A percentile compares a stretch with the other conserved stretches of the same genome.
phyloP scores from a whole-genome alignment of 108 stramenopile species.

The Chaetoceros muelleri region DNA sequence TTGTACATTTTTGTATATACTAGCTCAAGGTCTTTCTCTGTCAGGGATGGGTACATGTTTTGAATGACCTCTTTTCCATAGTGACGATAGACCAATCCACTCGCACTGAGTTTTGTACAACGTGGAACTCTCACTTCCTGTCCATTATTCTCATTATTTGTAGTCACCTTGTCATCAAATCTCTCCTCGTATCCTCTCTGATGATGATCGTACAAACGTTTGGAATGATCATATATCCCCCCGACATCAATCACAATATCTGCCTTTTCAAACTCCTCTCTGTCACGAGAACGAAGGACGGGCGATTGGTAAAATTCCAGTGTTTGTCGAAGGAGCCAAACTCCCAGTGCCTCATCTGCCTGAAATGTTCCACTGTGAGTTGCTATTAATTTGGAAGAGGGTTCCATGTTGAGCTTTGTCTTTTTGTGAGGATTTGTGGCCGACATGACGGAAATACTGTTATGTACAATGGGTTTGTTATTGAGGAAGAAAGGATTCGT shows the following conservation, averaged over 20 bases:
- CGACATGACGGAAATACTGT: background rate
- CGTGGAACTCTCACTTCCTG: constrained; percentile 23
- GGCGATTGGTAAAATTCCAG: constrained; percentile 61
- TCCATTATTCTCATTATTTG: constrained; percentile 8
- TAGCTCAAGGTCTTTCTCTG: constrained; percentile 37
- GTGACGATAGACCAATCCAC: constrained; percentile 95
- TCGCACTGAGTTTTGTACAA: constrained; percentile 83
- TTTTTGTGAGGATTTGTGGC: constrained; percentile 12
- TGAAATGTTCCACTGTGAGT: constrained; percentile 92
- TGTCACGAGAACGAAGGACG: constrained; percentile 85
- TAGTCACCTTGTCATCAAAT: constrained; percentile 38
- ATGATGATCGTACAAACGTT: constrained; percentile 93
- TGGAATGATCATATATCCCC: constrained; percentile 83
- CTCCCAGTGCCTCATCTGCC: constrained; percentile 95
- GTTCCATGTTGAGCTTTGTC: constrained; percentile 18
- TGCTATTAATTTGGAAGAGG: constrained; percentile 60
- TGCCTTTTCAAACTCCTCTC: constrained; percentile 52
- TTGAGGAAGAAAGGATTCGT: too few relatives aligned
- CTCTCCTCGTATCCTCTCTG: constrained; percentile 87
- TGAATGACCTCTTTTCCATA: constrained; percentile 88
- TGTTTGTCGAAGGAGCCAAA: constrained; percentile 76
- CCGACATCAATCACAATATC: constrained; percentile 97
- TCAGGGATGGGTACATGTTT: constrained; percentile 52
- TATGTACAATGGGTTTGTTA: background rate
- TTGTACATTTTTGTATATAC: constrained; percentile 76